Percentiles rank a stretch among this genome's conserved stretches.
phyloP scores from a whole-genome alignment of 2,329 filamentous ascomycete genomes.

The Fusarium dimerum region DNA sequence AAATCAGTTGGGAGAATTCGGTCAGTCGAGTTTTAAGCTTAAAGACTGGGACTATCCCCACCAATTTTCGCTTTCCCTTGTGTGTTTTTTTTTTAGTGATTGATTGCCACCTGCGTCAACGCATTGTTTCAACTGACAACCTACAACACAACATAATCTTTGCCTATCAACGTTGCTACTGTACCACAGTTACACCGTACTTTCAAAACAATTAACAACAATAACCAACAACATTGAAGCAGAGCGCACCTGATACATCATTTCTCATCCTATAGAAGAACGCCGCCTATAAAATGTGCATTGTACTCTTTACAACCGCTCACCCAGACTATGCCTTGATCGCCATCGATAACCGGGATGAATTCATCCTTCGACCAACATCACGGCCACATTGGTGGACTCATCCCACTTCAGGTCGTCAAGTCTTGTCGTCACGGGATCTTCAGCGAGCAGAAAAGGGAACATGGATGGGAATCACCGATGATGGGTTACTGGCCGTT shows the following conservation, averaged over 20 bases:
- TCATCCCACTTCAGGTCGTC: slow-evolving; percentile 41
- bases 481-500: slow-evolving; percentile 60
- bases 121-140: neutral
- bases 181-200: too few relatives aligned
- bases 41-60: slow-evolving; percentile 17
- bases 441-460: slow-evolving; percentile 62
- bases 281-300: slow-evolving; percentile 61
- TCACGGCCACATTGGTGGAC: slow-evolving; percentile 66
- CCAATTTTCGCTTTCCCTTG: neutral
- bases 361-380: slow-evolving; percentile 66
- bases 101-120: slow-evolving; percentile 13
- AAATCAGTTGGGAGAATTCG: too few relatives aligned
- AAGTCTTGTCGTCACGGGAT: slow-evolving; percentile 62
- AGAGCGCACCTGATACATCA: too few relatives aligned
- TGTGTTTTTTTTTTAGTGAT: neutral
- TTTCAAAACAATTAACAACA: slow-evolving; percentile 1
- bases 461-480: slow-evolving; percentile 67
- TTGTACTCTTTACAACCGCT: slow-evolving; percentile 72
- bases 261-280: neutral
- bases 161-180: neutral
- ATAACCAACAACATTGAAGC: neutral
- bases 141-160: neutral
- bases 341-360: slow-evolving; percentile 77
- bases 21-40: slow-evolving; percentile 13
- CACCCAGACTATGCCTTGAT: slow-evolving; percentile 77